These are phyloP conservation scores for Pythium scleroteichum DNA, from an alignment of 352 stramenopile species.

Conservation along the genomic window DNA sequence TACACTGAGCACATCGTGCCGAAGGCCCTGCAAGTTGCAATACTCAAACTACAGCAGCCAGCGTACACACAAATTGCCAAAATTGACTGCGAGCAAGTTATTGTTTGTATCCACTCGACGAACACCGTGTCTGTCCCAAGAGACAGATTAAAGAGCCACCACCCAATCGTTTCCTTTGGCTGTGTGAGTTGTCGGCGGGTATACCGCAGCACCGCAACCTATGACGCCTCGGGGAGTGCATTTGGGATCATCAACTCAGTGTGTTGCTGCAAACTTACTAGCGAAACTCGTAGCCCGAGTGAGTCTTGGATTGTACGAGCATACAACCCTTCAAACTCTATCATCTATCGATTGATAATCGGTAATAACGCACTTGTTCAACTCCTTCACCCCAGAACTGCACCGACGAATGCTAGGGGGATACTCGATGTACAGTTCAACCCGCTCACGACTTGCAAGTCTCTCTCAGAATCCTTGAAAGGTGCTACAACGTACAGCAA, in stretches of 20 bases:
- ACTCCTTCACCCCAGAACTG: neutral
- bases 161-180: constrained; percentile 14
- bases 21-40: no score
- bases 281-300: neutral
- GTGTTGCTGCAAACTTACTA: constrained; percentile 50
- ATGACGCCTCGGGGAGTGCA: constrained; percentile 18
- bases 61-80: constrained; percentile 45
- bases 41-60: constrained; percentile 18
- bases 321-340: constrained; percentile 60
- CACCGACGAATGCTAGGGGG: neutral
- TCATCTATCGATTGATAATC: constrained; percentile 52
- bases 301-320: constrained; percentile 55
- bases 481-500: constrained; percentile 14
- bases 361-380: constrained; percentile 48
- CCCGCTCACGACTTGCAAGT: constrained; percentile 4
- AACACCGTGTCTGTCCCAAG: constrained; percentile 5
- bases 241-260: constrained; percentile 41
- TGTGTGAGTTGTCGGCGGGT: constrained; percentile 52
- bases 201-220: constrained; percentile 44
- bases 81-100: constrained; percentile 57
- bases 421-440: neutral
- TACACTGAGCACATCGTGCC: constrained; percentile 21
- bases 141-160: neutral
- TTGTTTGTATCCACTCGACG: constrained; percentile 63
- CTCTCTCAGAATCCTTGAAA: neutral